Evolutionary conservation across 805 yeast genomes (phyloP).

Genomic region (Saccharomycopsis selenospora): DNA sequence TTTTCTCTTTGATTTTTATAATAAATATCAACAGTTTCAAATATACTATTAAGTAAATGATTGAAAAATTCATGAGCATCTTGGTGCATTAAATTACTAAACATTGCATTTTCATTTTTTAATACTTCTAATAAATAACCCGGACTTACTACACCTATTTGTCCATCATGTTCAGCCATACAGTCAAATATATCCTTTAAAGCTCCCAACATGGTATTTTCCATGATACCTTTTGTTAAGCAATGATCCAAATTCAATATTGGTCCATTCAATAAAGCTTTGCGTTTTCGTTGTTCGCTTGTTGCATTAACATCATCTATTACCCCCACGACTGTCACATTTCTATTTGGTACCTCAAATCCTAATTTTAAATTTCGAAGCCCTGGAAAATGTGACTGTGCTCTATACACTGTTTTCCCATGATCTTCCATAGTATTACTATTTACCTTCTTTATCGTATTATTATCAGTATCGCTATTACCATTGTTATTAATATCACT

Average conservation of each 20-base stretch:
- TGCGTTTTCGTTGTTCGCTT: conserved; percentile 68
- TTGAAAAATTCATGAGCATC: conserved; percentile 97
- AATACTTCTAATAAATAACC: conserved; percentile 62
- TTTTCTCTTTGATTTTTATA: conserved; percentile 15
- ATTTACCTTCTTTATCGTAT: conserved; percentile 7
- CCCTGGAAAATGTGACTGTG: conserved; percentile 26
- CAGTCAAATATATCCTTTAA: conserved; percentile 81
- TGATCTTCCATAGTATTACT: conserved; percentile 23
- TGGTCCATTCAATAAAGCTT: conserved; percentile 76
- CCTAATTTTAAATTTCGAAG: conserved; percentile 28
- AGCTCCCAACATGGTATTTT: conserved; percentile 50
- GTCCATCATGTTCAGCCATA: conserved; percentile 61
- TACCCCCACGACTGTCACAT: conserved; percentile 40
- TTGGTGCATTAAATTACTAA: conserved; percentile 91
- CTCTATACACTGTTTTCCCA: conserved; percentile 5
- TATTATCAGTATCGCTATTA: conserved; percentile 12
- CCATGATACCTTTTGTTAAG: conserved; percentile 39
- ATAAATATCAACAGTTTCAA: conserved; percentile 33
- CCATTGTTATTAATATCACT: conserved; percentile 10
- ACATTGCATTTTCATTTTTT: conserved; percentile 76
- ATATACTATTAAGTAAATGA: conserved; percentile 69
- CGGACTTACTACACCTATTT: conserved; percentile 83
- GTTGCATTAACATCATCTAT: conserved; percentile 37
- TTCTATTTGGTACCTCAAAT: conserved; percentile 35
- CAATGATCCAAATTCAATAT: conserved; percentile 74